phyloP scores from a whole-genome alignment of 2,329 filamentous ascomycete species.

The Dothidotthia symphoricarpi region DNA sequence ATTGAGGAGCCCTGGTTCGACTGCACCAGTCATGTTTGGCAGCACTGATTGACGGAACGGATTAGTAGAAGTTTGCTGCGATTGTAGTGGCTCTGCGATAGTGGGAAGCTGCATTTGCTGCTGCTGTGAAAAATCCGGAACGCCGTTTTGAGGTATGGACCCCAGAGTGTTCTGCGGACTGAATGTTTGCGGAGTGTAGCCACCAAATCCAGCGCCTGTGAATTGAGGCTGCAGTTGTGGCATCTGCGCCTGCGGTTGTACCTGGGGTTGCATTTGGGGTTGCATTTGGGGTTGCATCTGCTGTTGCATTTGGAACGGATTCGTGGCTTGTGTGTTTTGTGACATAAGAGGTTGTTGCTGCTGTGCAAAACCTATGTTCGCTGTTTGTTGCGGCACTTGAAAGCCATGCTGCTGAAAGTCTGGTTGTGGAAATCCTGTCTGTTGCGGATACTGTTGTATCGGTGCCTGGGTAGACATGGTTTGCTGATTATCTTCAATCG shows the following conservation, averaged over 20 bases:
- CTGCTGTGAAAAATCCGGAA: constrained; percentile 48
- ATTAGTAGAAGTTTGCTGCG: constrained; percentile 67
- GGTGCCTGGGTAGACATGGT: constrained; percentile 38
- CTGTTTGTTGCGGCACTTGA: constrained; percentile 46
- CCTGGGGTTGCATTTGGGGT: constrained; percentile 54
- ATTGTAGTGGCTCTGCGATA: constrained; percentile 46
- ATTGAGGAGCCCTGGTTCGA: constrained; percentile 31
- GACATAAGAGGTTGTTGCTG: constrained; percentile 57
- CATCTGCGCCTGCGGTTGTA: constrained; percentile 38
- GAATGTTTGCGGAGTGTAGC: constrained; percentile 68
- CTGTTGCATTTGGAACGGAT: constrained; percentile 84
- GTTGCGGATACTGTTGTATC: constrained; percentile 35
- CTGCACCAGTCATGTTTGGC: constrained; percentile 28
- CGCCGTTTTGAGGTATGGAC: constrained; percentile 52
- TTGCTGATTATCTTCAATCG: constrained; percentile 37
- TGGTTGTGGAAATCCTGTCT: constrained; percentile 27
- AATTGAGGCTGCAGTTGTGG: constrained; percentile 57
- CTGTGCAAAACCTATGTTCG: constrained; percentile 27
- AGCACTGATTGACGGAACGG: constrained; percentile 93
- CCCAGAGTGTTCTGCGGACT: constrained; percentile 44
- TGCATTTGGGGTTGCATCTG: constrained; percentile 71
- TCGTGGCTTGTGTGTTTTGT: constrained; percentile 62
- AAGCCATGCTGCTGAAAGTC: constrained; percentile 23
- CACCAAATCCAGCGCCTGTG: constrained; percentile 79
- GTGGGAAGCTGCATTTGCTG: constrained; percentile 31